These are phyloP conservation scores for Albatrellus ellisii DNA, from an alignment of 768 basidiomycete genomes.

Conservation along the genomic window DNA sequence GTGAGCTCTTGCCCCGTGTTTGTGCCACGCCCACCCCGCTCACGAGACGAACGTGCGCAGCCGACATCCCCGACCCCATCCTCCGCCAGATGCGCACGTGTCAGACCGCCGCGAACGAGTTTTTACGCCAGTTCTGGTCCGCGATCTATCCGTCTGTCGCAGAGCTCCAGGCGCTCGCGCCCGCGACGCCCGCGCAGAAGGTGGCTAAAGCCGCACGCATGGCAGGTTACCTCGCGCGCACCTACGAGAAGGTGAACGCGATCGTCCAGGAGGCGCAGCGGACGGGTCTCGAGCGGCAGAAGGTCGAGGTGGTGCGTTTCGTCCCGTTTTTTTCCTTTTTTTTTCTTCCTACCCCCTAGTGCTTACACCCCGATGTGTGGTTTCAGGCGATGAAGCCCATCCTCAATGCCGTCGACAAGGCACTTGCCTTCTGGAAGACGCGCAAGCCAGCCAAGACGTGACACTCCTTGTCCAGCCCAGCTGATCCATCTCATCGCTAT, in stretches of 20 bases:
- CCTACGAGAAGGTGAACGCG: slow-evolving; percentile 69
- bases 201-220: slow-evolving; percentile 77
- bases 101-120: slow-evolving; percentile 91
- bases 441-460: slow-evolving; percentile 9
- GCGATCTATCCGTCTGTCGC: slow-evolving; percentile 65
- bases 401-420: slow-evolving; percentile 59
- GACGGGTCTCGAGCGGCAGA: slow-evolving; percentile 46
- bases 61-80: slow-evolving; percentile 66
- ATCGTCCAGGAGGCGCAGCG: slow-evolving; percentile 51
- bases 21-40: background rate
- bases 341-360: too few relatives aligned
- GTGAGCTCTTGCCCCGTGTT: slow-evolving; percentile 25
- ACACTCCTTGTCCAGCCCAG: too few relatives aligned
- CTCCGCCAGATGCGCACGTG: slow-evolving; percentile 79
- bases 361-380: slow-evolving; percentile 1
- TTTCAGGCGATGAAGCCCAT: slow-evolving; percentile 66
- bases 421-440: slow-evolving; percentile 35
- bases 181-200: slow-evolving; percentile 53
- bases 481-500: too few relatives aligned
- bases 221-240: slow-evolving; percentile 69
- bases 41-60: slow-evolving; percentile 25
- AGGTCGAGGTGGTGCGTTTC: slow-evolving; percentile 52
- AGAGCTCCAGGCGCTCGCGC: slow-evolving; percentile 35
- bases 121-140: slow-evolving; percentile 92
- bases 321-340: too few relatives aligned